Conservation (phyloP, 2,329 filamentous ascomycete genomes). For the Calonectria hawksworthii region DNA sequence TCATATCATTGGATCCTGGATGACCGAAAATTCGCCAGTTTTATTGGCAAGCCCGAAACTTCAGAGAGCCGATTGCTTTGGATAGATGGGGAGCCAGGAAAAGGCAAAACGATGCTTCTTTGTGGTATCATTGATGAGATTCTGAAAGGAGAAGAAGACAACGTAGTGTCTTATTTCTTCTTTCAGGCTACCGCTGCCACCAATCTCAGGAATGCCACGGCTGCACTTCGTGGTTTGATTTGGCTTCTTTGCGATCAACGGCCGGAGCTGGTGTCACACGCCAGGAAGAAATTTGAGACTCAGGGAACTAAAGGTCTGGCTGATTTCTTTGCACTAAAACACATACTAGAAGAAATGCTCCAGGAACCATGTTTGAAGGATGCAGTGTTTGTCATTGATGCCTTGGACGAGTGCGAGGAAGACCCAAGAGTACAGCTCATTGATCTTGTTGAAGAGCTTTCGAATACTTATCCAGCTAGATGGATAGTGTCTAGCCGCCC, state of each 20-base stretch:
- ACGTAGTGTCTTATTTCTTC: conserved; percentile 7
- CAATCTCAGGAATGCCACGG: too few relatives aligned
- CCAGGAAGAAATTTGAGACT: too few relatives aligned
- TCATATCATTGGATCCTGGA: neutral
- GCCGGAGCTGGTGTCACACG: too few relatives aligned
- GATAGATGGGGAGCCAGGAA: conserved; percentile 54
- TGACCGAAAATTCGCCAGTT: conserved; percentile 35
- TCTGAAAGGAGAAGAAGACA: conserved; percentile 15
- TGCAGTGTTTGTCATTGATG: conserved; percentile 33
- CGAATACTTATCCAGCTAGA: neutral
- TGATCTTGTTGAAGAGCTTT: neutral
- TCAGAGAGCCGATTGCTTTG: conserved; percentile 46
- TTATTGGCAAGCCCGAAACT: conserved; percentile 26
- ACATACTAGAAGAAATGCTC: conserved; percentile 58
- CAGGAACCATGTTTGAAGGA: conserved; percentile 14
- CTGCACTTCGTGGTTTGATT: too few relatives aligned
- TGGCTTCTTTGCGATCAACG: too few relatives aligned
- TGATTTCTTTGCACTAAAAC: conserved; percentile 39
- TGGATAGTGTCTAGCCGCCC: conserved; percentile 9
- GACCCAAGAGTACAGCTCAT: neutral
- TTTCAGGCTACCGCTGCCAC: too few relatives aligned
- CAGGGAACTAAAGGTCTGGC: too few relatives aligned
- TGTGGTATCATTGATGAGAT: conserved; percentile 45
- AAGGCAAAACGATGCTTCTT: conserved; percentile 56
- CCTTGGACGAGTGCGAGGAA: neutral